A percentile compares a stretch with the other conserved stretches of the same genome.
Evolutionary conservation across 2,329 filamentous ascomycete species (phyloP).

Genomic region (Colletotrichum lini): DNA sequence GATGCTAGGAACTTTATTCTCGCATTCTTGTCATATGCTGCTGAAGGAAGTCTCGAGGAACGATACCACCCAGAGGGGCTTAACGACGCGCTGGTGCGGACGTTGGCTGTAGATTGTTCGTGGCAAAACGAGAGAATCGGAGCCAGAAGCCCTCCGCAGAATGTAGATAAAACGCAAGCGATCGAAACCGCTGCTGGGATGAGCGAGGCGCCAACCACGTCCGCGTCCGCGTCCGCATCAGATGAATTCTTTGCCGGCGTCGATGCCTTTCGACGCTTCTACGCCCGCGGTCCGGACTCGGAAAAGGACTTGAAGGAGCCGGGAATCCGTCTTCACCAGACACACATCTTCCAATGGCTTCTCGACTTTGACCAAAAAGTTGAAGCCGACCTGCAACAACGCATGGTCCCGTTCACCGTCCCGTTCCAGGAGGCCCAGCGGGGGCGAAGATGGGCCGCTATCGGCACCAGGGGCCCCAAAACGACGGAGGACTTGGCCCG

Average conservation of each 20-base stretch:
- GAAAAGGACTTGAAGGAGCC: constrained; percentile 6
- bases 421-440: constrained; percentile 32
- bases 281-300: constrained; percentile 16
- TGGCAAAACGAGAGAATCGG: constrained; percentile 11
- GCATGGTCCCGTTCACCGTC: constrained; percentile 16
- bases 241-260: constrained; percentile 17
- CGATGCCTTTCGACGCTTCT: constrained; percentile 17
- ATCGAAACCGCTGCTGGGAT: background rate
- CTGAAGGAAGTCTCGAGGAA: background rate
- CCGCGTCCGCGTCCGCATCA: background rate
- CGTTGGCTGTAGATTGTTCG: constrained; percentile 20
- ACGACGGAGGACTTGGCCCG: background rate
- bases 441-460: constrained; percentile 19
- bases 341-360: constrained; percentile 18
- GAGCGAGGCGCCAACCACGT: background rate
- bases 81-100: constrained; percentile 13
- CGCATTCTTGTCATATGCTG: background rate
- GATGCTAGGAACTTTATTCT: constrained; percentile 29
- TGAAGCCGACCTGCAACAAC: constrained; percentile 23
- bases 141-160: no score
- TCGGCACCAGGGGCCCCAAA: constrained; percentile 16
- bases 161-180: no score
- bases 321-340: constrained; percentile 28
- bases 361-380: constrained; percentile 22
- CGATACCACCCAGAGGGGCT: background rate